Evolutionary conservation across 2,329 filamentous ascomycete species (phyloP), one percentile per base, ranked within the genome.

Genomic region (Colletotrichum destructivum): DNA sequence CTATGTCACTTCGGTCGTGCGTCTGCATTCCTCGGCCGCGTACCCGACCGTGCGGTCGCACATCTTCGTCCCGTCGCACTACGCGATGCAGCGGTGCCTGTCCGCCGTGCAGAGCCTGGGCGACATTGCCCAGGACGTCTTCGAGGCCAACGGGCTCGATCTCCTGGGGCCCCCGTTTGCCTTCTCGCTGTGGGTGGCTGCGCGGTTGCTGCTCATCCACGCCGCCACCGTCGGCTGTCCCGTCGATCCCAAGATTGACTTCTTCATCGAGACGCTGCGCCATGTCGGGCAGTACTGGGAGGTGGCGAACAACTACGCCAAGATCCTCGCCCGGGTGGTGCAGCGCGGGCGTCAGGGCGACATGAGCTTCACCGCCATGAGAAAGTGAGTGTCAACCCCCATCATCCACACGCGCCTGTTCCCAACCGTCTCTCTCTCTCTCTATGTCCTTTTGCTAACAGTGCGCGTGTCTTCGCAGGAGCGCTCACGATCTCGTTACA

Each of bases 281-380:
- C 78, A 84, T 56, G 81, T 85, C 23, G 84, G 83, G 0, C 80
- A 82, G 59, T 82, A 84, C 66, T 85, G 83, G 83, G 82, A 84
- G 38, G 82, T 85, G 1, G 84, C 84, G 2, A 81, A 79, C 35
- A 82, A 81, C 40, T 85, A 85, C 60, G 82, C 83, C 44, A 81
- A 81, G 51, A 82, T 85, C 18, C 75, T 85, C 2, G 79, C 79
- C 4, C 78, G 84, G 12, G 78, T 84, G 26, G 80, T 85, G 0
- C 80, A 81, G 61, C 77, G 80, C 42, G 79, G 77, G 1, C 76
- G 81, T 7, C 80, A 81, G 46, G 78, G 80, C n/a, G 78, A 80
- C 5, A 78, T 80, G 74, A 79, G 72, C 56, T 84, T 83, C 69
- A 76, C 79, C 2, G 76, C 79, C 4, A 85, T 85, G 83, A 79